These are phyloP conservation scores for Geotrichum restrictum DNA, from an alignment of 1,139 yeast genomes.

Conservation along the genomic window DNA sequence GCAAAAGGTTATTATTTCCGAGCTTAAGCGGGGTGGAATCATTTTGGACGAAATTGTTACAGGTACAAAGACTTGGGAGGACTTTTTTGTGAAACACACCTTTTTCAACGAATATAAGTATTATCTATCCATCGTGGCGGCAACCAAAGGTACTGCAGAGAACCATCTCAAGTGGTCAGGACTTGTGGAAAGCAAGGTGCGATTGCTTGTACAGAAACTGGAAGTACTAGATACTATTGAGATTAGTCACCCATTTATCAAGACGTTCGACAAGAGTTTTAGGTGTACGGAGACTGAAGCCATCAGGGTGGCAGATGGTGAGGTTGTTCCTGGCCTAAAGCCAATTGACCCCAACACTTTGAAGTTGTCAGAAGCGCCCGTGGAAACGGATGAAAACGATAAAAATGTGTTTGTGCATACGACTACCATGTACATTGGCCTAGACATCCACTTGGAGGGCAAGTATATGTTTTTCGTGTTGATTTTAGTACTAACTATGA, in stretches of 20 bases:
- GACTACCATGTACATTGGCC: constrained; percentile 76
- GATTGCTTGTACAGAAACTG: constrained; percentile 75
- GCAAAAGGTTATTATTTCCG: constrained; percentile 70
- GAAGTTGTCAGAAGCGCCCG: constrained; percentile 30
- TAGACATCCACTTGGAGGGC: constrained; percentile 56
- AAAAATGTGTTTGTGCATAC: constrained; percentile 49
- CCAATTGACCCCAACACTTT: constrained; percentile 7
- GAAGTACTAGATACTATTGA: constrained; percentile 72
- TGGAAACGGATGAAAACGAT: constrained; percentile 33
- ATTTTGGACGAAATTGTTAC: constrained; percentile 64
- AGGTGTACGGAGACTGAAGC: constrained; percentile 53
- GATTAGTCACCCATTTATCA: constrained; percentile 86
- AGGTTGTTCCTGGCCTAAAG: constrained; percentile 24
- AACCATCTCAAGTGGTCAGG: constrained; percentile 90
- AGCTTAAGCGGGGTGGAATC: constrained; percentile 68
- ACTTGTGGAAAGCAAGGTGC: constrained; percentile 79
- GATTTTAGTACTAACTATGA: not conserved
- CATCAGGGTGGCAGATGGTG: constrained; percentile 50
- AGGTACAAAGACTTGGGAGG: constrained; percentile 69
- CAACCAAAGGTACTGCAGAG: constrained; percentile 66
- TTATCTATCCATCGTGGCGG: constrained; percentile 76
- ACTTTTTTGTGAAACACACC: constrained; percentile 69
- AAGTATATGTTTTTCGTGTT: constrained; percentile 20
- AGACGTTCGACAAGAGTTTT: constrained; percentile 61
- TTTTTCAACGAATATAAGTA: constrained; percentile 82